phyloP scores from a whole-genome alignment of 2,329 filamentous ascomycete species.

The Sporothrix humicola region DNA sequence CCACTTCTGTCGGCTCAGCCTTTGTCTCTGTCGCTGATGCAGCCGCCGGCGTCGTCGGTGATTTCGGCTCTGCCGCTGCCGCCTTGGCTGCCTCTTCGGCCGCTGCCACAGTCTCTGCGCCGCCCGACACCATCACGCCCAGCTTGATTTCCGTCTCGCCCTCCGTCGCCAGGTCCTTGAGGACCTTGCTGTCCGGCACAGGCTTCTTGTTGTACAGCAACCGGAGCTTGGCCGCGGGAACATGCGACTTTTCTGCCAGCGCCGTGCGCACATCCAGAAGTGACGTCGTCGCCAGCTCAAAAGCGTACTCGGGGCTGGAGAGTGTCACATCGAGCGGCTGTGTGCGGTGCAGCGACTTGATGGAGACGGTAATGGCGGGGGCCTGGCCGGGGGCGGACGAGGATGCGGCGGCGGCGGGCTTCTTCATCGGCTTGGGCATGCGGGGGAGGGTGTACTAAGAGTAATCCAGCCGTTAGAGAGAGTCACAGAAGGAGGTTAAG shows the following conservation, averaged over 20 bases:
- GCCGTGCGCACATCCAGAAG: conserved; percentile 78
- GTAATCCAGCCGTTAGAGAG: background rate
- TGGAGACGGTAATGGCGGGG: conserved; percentile 61
- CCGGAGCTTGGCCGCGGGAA: conserved; percentile 80
- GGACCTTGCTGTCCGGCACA: conserved; percentile 73
- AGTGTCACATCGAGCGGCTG: conserved; percentile 70
- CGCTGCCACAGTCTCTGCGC: conserved; percentile 54
- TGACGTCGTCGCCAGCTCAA: conserved; percentile 68
- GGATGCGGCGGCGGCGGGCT: conserved; percentile 47
- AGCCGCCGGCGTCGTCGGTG: conserved; percentile 33
- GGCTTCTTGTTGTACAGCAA: conserved; percentile 88
- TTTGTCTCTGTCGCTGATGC: conserved; percentile 44
- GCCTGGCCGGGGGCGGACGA: conserved; percentile 57
- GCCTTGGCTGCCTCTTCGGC: conserved; percentile 34
- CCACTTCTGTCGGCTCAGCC: background rate
- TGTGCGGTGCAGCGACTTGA: conserved; percentile 76
- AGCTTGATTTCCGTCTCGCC: conserved; percentile 61
- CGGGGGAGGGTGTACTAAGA: conserved; percentile 74
- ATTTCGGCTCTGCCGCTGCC: conserved; percentile 49
- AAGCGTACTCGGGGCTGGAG: conserved; percentile 48
- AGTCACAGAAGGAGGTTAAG: background rate
- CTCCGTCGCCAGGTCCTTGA: conserved; percentile 70
- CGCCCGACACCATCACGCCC: conserved; percentile 85
- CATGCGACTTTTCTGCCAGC: conserved; percentile 66
- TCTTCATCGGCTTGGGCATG: conserved; percentile 63